Evolutionary conservation across 352 stramenopile species (phyloP).

Genomic region (Phytopythium cucurbitacearum): DNA sequence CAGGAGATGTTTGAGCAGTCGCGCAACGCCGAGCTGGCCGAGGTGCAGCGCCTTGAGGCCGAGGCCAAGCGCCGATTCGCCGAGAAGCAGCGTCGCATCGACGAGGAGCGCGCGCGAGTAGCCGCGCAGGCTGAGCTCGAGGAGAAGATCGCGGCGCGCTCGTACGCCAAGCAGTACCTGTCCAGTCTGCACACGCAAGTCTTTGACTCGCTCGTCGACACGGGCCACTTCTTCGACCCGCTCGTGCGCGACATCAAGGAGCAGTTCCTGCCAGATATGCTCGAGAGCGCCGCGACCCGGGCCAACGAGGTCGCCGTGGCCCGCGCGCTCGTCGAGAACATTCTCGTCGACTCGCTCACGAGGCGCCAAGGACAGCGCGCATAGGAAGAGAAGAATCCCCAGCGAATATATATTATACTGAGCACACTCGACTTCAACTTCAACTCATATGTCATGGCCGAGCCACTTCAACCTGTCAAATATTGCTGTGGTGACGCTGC

Average conservation of each 20-base stretch:
- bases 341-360: constrained; percentile 27
- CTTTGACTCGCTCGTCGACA: constrained; percentile 84
- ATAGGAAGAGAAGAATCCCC: no score
- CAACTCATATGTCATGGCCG: no score
- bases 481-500: no score
- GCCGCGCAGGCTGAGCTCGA: constrained; percentile 80
- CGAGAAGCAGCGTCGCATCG: constrained; percentile 88
- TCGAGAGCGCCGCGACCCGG: constrained; percentile 35
- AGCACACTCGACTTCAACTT: no score
- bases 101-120: constrained; percentile 74
- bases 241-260: constrained; percentile 78
- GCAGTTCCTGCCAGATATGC: constrained; percentile 69
- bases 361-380: constrained; percentile 5
- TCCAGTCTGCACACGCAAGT: constrained; percentile 80
- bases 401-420: no score
- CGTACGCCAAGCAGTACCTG: constrained; percentile 89
- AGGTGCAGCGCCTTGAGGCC: constrained; percentile 93
- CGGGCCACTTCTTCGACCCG: constrained; percentile 89
- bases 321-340: constrained; percentile 26
- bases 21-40: constrained; percentile 90
- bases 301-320: constrained; percentile 38
- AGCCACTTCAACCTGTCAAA: no score
- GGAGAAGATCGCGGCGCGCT: constrained; percentile 89
- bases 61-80: constrained; percentile 89
- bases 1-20: constrained; percentile 91